Conservation (phyloP, 305 asterid genomes). For the Solanum hybrid region DNA sequence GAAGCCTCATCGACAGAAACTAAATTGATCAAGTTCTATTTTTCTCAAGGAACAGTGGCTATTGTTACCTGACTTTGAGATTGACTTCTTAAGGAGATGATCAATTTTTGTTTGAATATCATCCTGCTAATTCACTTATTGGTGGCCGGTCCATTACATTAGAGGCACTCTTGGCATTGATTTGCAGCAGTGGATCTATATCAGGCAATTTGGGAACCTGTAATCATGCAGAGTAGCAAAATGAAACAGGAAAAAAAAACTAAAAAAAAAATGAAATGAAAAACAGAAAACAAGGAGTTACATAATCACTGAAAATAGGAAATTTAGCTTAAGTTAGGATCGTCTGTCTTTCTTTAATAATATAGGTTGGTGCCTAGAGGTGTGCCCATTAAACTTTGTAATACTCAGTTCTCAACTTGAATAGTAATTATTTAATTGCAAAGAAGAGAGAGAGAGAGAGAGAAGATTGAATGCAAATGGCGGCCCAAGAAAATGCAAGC, state of each 20-base stretch:
- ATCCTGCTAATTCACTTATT: conserved; percentile 81
- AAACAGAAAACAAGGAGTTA: background rate
- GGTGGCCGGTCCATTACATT: conserved; percentile 97
- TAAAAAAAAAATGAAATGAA: background rate
- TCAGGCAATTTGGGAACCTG: conserved; percentile 93
- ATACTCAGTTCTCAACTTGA: background rate
- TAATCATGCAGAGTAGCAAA: conserved; percentile 4
- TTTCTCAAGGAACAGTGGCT: background rate
- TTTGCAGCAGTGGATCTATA: conserved; percentile 67
- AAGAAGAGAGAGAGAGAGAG: background rate
- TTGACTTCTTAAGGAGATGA: background rate
- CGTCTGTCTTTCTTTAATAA: background rate
- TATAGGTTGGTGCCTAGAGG: background rate
- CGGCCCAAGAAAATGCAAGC: too few species aligned
- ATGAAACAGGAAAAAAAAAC: background rate
- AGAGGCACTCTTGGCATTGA: conserved; percentile 81
- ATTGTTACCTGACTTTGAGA: background rate
- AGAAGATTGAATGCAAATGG: background rate
- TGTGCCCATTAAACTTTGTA: background rate
- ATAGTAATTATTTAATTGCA: background rate
- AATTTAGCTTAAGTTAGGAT: background rate
- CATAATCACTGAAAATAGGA: background rate
- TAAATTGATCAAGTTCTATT: conserved; percentile 1
- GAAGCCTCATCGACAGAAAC: background rate
- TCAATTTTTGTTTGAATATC: conserved; percentile 8